Conservation (phyloP, 345 rosid genomes). For the Dovyalis caffra region DNA sequence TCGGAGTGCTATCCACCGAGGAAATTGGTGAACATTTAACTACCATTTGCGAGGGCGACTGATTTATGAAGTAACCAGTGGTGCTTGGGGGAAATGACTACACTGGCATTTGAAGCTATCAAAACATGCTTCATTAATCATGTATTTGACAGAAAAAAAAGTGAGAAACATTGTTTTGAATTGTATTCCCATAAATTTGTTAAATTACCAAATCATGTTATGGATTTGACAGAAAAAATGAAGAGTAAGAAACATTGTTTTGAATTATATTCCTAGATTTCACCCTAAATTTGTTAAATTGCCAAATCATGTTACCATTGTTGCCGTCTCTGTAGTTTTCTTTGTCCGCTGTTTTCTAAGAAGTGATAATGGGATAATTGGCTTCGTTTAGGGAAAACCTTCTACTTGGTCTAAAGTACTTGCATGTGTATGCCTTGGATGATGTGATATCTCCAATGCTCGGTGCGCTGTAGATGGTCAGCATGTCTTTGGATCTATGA, state of each 20-base stretch:
- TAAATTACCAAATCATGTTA: neutral
- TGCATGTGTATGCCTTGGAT: neutral
- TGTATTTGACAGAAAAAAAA: neutral
- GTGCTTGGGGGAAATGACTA: neutral
- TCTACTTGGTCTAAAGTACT: neutral
- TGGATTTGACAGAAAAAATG: no score
- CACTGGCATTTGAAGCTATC: neutral
- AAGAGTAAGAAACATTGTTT: no score
- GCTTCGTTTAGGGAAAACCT: neutral
- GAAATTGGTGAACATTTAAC: conserved; percentile 83
- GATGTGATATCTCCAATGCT: neutral
- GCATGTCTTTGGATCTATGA: neutral
- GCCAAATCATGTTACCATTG: neutral
- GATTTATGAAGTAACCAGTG: neutral
- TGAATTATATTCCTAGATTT: no score
- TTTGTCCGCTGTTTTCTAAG: neutral
- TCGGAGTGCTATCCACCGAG: conserved; percentile 56
- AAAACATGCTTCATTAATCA: neutral
- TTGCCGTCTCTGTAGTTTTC: neutral
- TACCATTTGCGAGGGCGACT: conserved; percentile 80
- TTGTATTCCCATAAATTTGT: neutral
- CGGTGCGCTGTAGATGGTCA: neutral
- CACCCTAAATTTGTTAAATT: no score
- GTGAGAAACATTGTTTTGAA: neutral
- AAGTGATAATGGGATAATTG: neutral